Conservation (phyloP, 306 rosid genomes). For the Ochetophila trinervis region DNA sequence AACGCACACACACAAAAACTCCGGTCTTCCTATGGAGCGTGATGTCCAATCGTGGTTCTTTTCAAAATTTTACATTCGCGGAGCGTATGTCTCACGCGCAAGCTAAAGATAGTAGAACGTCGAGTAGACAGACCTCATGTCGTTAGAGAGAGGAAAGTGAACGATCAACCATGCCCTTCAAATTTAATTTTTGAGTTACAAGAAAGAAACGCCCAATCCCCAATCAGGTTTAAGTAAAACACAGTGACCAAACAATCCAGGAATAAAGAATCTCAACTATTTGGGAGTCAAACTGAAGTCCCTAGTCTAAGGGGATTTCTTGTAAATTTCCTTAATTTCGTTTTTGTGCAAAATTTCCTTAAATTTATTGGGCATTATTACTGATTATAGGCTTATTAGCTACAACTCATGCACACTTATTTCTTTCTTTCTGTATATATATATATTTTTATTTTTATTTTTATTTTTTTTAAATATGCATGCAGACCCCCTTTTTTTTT, state of each 20-base stretch:
- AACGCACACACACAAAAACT: background rate
- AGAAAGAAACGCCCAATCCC: background rate
- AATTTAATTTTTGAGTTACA: background rate
- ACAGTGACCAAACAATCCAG: background rate
- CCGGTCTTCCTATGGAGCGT: conserved; percentile 1
- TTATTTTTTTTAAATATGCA: too few species aligned
- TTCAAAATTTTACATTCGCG: background rate
- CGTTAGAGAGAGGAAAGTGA: background rate
- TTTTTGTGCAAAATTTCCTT: background rate
- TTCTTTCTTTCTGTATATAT: too few species aligned
- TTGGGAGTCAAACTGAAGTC: background rate
- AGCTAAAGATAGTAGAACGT: too few species aligned
- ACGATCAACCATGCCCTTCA: conserved; percentile 8
- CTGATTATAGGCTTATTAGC: too few species aligned
- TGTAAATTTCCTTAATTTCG: background rate
- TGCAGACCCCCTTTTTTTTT: conserved; percentile 29
- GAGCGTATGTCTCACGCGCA: background rate
- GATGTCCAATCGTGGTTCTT: background rate
- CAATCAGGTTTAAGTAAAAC: background rate
- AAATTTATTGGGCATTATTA: conserved; percentile 1
- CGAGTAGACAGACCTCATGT: background rate
- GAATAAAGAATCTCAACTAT: background rate
- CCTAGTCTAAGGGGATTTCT: conserved; percentile 13
- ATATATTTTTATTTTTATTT: background rate
- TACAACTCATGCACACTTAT: background rate